Evolutionary conservation across 495 filamentous ascomycete genomes (phyloP).

Genomic region (Durotheca rogersii): DNA sequence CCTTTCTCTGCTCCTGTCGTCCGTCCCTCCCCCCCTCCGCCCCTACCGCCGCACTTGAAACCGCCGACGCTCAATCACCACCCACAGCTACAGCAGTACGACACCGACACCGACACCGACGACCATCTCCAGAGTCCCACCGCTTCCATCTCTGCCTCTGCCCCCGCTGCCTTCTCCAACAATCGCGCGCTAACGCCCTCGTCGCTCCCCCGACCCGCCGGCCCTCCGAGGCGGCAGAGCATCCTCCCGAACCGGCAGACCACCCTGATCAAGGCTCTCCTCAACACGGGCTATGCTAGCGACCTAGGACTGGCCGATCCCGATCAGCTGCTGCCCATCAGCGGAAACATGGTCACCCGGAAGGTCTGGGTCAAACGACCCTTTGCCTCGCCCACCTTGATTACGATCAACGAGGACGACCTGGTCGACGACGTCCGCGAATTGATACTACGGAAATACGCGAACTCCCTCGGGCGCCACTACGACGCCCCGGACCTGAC

Average conservation of each 20-base stretch:
- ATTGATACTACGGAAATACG: conserved; percentile 88
- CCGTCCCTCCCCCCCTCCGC: neutral
- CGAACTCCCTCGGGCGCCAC: conserved; percentile 81
- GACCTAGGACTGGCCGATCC: conserved; percentile 35
- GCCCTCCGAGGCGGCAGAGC: conserved; percentile 46
- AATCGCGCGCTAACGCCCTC: conserved; percentile 24
- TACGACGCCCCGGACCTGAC: conserved; percentile 90
- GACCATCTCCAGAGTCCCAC: conserved; percentile 7
- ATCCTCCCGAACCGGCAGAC: conserved; percentile 50
- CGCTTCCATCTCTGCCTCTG: conserved; percentile 5
- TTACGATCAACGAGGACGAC: conserved; percentile 82
- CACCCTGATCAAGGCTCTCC: conserved; percentile 49
- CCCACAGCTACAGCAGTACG: neutral
- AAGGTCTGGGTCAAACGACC: conserved; percentile 95
- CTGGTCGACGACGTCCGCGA: conserved; percentile 94
- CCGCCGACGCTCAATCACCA: conserved; percentile 7
- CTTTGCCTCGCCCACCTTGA: conserved; percentile 79
- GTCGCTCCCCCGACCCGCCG: conserved; percentile 26
- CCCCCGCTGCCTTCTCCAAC: conserved; percentile 3
- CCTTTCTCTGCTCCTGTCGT: neutral
- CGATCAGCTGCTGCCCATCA: conserved; percentile 43
- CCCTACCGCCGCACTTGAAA: conserved; percentile 5
- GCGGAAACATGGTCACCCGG: conserved; percentile 61
- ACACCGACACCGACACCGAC: conserved; percentile 6
- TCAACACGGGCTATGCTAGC: conserved; percentile 37